phyloP scores from a whole-genome alignment of 2,329 filamentous ascomycete species.

The Aspergillus tubingensis region DNA sequence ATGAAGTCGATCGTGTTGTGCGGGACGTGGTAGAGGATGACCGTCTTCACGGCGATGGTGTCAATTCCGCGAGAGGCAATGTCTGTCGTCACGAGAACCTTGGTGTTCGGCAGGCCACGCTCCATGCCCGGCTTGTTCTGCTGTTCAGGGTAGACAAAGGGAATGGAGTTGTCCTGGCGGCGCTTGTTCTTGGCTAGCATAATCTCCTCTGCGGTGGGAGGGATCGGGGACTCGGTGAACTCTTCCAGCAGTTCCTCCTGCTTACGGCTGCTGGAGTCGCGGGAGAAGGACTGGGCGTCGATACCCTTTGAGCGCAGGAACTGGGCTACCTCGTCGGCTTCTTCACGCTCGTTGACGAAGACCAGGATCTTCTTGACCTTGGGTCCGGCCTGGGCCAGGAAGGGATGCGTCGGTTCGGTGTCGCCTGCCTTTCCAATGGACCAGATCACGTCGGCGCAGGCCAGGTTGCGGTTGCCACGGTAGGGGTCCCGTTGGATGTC shows the following conservation, averaged over 20 bases:
- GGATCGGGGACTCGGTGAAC: slow-evolving; percentile 60
- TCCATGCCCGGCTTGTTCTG: slow-evolving; percentile 31
- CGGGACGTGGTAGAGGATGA: slow-evolving; percentile 95
- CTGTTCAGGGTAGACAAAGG: slow-evolving; percentile 42
- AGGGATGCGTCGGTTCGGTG: slow-evolving; percentile 31
- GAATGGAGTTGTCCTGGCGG: slow-evolving; percentile 40
- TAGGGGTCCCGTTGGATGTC: slow-evolving; percentile 93
- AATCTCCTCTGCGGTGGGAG: slow-evolving; percentile 41
- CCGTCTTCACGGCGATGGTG: slow-evolving; percentile 84
- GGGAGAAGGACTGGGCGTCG: slow-evolving; percentile 79
- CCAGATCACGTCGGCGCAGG: slow-evolving; percentile 94
- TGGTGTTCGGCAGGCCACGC: slow-evolving; percentile 70
- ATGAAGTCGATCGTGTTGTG: slow-evolving; percentile 98
- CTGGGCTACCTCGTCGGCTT: slow-evolving; percentile 74
- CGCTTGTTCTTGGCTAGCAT: slow-evolving; percentile 32
- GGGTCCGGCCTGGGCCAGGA: slow-evolving; percentile 43
- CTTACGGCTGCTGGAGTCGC: slow-evolving; percentile 77
- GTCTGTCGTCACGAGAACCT: slow-evolving; percentile 92
- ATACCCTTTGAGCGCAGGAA: slow-evolving; percentile 85
- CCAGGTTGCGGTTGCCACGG: slow-evolving; percentile 86
- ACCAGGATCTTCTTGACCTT: slow-evolving; percentile 85
- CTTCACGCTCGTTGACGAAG: slow-evolving; percentile 95
- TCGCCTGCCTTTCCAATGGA: slow-evolving; percentile 80
- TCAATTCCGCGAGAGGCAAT: slow-evolving; percentile 91
- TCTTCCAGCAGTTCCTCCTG: slow-evolving; percentile 73